Evolutionary conservation across 208 protist species (phyloP).

Genomic region (Trypanosoma conorhini): DNA sequence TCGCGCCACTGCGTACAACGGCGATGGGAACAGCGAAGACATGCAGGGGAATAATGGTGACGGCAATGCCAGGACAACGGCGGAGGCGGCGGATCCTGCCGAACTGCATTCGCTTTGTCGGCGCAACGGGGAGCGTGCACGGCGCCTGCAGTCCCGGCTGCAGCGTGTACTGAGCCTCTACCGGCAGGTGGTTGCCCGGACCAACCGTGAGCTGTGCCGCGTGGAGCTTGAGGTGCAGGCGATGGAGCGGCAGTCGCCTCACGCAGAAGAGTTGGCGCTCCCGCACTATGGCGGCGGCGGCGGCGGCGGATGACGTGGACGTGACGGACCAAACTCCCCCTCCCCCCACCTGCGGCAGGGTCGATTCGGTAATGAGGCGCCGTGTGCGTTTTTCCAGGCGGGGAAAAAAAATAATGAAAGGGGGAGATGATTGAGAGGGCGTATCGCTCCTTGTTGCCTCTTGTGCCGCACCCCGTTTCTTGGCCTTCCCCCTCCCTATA

Average conservation of each 20-base stretch:
- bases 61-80: background rate
- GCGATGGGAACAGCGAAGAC: background rate
- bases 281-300: background rate
- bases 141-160: conserved; percentile 4
- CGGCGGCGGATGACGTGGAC: background rate
- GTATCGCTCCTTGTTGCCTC: background rate
- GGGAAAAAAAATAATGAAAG: background rate
- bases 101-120: conserved; percentile 17
- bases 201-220: conserved; percentile 16
- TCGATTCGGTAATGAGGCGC: background rate
- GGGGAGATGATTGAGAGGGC: background rate
- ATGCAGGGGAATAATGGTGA: background rate
- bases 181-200: background rate
- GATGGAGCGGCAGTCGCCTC: conserved; percentile 7
- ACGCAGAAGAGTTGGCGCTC: conserved; percentile 1
- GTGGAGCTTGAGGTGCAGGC: conserved; percentile 23
- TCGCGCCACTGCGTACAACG: background rate
- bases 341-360: background rate
- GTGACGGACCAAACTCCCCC: background rate
- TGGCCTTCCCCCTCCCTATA: background rate
- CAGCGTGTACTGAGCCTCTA: conserved; percentile 5
- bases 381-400: background rate
- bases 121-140: conserved; percentile 14
- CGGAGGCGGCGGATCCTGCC: background rate
- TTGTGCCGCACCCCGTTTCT: background rate